Evolutionary conservation across 345 rosid species (phyloP).

Genomic region (Eucalyptus albens): DNA sequence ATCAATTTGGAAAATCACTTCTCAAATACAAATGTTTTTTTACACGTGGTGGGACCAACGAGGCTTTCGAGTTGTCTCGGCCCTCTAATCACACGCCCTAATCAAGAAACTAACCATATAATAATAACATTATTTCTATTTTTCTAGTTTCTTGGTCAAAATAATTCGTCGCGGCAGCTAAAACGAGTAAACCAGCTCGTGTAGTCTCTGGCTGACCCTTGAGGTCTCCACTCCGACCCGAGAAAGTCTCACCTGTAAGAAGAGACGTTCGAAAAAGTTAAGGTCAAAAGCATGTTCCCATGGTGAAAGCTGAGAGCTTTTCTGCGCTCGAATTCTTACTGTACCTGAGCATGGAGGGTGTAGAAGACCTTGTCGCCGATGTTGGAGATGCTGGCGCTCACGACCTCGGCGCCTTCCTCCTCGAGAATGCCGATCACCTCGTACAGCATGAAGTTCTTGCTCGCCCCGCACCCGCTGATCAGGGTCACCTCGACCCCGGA

Average conservation of each 20-base stretch:
- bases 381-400: not conserved
- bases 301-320: not conserved
- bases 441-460: not conserved
- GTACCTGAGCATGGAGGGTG: conserved; percentile 3
- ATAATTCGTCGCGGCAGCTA: not conserved
- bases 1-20: not conserved
- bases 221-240: conserved; percentile 8
- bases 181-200: not conserved
- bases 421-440: conserved; percentile 7
- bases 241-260: not conserved
- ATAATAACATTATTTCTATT: not conserved
- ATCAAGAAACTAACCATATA: not conserved
- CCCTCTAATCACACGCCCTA: not conserved
- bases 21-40: not conserved
- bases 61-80: not conserved
- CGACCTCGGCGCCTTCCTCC: conserved; percentile 18
- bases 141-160: not conserved
- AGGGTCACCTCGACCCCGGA: conserved; percentile 5
- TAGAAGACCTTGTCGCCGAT: not conserved
- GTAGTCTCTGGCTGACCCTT: not conserved
- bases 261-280: not conserved
- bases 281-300: no score
- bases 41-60: not conserved
- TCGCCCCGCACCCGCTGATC: not conserved
- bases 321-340: not conserved